Percentiles rank a stretch among this genome's conserved stretches.
Evolutionary conservation across 1,284 basidiomycete species (phyloP).

Genomic region (Ganoderma resinaceum): DNA sequence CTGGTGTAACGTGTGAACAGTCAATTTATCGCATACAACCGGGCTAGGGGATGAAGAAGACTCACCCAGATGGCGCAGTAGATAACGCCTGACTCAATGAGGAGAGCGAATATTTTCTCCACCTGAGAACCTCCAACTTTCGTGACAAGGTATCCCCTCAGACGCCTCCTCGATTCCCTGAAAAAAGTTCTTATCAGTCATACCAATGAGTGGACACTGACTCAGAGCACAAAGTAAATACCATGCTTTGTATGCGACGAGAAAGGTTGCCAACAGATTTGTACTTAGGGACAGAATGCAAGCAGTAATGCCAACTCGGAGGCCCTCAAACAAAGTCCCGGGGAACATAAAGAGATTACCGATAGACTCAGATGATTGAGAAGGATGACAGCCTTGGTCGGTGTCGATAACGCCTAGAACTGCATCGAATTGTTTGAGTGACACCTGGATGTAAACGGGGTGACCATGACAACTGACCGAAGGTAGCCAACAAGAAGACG

Average conservation of each 20-base stretch:
- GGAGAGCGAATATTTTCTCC: background rate
- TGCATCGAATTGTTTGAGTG: background rate
- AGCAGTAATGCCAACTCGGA: background rate
- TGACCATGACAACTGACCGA: background rate
- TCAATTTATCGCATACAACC: background rate
- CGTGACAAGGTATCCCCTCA: background rate
- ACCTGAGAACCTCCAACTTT: background rate
- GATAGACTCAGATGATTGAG: background rate
- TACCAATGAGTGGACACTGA: background rate
- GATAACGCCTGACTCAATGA: slow-evolving; percentile 1
- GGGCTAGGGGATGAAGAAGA: background rate
- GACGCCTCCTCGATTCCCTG: background rate
- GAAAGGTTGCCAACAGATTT: slow-evolving; percentile 69
- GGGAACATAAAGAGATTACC: background rate
- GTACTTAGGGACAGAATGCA: slow-evolving; percentile 46
- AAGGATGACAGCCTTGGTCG: background rate
- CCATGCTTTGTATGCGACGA: slow-evolving; percentile 1
- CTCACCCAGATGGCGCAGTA: slow-evolving; percentile 3
- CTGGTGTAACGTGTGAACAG: background rate
- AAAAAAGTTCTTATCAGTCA: background rate
- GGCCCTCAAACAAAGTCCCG: background rate
- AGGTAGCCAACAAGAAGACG: background rate
- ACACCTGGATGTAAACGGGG: background rate
- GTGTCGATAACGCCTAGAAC: background rate
- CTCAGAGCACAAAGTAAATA: background rate